Evolutionary conservation across 73 alveolate genomes (phyloP), one percentile per base, ranked within the genome.

Genomic region (Loxodes magnus): DNA sequence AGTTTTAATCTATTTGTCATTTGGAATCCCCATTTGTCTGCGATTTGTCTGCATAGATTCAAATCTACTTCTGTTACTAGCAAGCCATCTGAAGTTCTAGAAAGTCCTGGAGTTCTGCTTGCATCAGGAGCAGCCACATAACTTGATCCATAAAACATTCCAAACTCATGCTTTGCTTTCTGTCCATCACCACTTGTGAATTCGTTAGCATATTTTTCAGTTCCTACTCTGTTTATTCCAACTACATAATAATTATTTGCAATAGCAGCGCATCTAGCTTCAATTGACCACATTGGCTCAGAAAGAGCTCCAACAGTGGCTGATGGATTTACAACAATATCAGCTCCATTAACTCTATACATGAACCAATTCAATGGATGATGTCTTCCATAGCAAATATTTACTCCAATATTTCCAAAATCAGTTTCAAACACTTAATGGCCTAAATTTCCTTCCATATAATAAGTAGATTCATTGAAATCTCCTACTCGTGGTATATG

Each of bases 401-500:
- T 67, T 2, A 67, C 22, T 12, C 70, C 82, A 27, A 67, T 36
- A 34, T 41, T 67, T 17, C 82, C 82, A 48, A 63, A 67, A 23
- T 37, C 56, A 30, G 82, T 67, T 24, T 67, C 82, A 34, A 67
- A 67, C n/a, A 67, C 75, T 20, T 74, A 75, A 35, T 67, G 82
- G 7, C 82, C 82, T 9, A 55, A 48, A 28, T 67, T 63, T 27
- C 82, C 82, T 46, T 67, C 82, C 82, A 67, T 57, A 22, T 67
- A 67, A 23, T 67, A 67, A 16, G 82, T 61, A 12, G 77, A 43
- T 56, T 67, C 82, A 36, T 67, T 67, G 51, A 67, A 67, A 62
- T 67, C 82, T 0, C 82, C 82, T 0, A 67, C 82, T 23, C 82
- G 74, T 10, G 82, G 82, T n/a, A 67, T 67, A 22, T 67, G 82